Evolutionary conservation across 345 rosid species (phyloP).

Genomic region (Adansonia digitata): DNA sequence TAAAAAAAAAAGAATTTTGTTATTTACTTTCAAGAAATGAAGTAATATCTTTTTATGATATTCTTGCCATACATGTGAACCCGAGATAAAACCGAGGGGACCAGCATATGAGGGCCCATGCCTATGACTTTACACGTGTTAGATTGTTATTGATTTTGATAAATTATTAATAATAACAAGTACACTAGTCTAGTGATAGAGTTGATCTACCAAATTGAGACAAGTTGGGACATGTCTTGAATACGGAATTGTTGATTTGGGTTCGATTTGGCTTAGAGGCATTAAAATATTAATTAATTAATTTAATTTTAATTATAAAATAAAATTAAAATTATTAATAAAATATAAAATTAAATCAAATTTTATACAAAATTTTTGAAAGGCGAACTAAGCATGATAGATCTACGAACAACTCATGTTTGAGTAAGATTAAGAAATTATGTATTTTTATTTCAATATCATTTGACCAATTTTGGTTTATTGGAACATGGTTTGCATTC

Average conservation of each 20-base stretch:
- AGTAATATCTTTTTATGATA: conserved; percentile 9
- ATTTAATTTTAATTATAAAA: too few species aligned
- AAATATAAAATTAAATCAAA: too few species aligned
- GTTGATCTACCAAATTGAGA: too few species aligned
- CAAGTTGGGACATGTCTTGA: too few species aligned
- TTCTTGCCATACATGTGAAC: conserved; percentile 29
- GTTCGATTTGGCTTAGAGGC: too few species aligned
- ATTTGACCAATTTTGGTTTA: neutral
- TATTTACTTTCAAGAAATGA: neutral
- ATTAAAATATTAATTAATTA: too few species aligned
- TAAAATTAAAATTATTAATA: too few species aligned
- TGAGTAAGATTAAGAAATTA: neutral
- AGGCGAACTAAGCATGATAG: too few species aligned
- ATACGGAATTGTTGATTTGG: too few species aligned
- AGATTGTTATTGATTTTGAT: neutral
- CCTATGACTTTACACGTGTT: conserved; percentile 11
- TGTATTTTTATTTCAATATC: neutral
- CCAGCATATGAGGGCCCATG: neutral
- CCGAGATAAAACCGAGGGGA: neutral
- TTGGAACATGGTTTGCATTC: neutral
- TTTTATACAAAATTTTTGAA: too few species aligned
- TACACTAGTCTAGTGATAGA: too few species aligned
- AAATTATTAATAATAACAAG: too few species aligned
- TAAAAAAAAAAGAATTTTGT: neutral
- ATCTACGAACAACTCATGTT: neutral